phyloP scores from a whole-genome alignment of 257 asterid species.

The Gardenia jasminoides region DNA sequence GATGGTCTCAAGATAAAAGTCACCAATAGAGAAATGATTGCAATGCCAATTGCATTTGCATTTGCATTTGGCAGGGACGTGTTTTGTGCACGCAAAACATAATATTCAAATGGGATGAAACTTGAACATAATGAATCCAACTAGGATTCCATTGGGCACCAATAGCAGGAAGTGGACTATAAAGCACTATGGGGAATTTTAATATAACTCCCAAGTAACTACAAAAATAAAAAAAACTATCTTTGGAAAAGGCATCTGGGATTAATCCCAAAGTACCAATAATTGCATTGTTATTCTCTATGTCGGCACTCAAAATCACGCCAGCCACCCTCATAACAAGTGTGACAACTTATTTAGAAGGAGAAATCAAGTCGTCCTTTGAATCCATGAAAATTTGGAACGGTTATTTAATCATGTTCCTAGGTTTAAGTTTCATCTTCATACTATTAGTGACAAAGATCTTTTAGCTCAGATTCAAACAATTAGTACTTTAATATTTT shows the following conservation, averaged over 20 bases:
- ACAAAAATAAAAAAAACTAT: not conserved
- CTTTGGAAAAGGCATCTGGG: not conserved
- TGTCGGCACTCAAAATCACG: not conserved
- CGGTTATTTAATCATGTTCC: not conserved
- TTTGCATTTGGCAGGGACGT: not conserved
- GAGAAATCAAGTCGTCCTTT: not conserved
- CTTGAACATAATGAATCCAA: slow-evolving; percentile 28
- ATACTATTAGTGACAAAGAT: not conserved
- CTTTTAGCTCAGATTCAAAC: not conserved
- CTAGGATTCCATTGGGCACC: slow-evolving; percentile 30
- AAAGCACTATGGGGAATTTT: not conserved
- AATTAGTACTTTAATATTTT: too few species aligned
- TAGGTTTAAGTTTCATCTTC: not conserved
- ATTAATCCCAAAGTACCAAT: slow-evolving; percentile 11
- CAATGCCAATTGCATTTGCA: not conserved
- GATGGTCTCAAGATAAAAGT: slow-evolving; percentile 9
- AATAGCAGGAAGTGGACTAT: slow-evolving; percentile 15
- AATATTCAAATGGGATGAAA: not conserved
- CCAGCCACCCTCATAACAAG: not conserved
- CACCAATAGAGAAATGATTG: slow-evolving; percentile 14
- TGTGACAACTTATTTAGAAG: not conserved
- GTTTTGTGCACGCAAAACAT: not conserved
- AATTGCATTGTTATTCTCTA: not conserved
- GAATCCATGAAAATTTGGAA: not conserved
- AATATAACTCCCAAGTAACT: not conserved